phyloP scores from a whole-genome alignment of 352 stramenopile genomes.

The Globisporangium alternatum region DNA sequence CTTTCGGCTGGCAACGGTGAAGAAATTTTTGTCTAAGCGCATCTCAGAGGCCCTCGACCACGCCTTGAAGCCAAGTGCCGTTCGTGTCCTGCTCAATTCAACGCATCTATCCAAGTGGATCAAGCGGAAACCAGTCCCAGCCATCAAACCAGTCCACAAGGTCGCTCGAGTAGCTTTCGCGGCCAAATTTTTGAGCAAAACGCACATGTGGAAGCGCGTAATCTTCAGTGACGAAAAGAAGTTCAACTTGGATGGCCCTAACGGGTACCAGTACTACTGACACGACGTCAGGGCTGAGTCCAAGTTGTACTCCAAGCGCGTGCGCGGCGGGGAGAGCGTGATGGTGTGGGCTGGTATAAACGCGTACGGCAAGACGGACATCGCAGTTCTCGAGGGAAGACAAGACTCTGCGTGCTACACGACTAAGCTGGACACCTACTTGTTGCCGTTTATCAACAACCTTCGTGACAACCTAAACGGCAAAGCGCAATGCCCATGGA shows the following conservation, averaged over 20 bases:
- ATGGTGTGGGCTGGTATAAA: background rate
- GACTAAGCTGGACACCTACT: background rate
- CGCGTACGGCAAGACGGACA: background rate
- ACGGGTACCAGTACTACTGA: background rate
- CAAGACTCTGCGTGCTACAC: background rate
- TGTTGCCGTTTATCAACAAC: background rate
- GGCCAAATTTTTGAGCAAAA: slow-evolving; percentile 1
- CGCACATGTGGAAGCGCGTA: background rate
- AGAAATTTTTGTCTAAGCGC: no score
- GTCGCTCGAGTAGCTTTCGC: background rate
- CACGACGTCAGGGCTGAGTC: background rate
- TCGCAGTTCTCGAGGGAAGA: background rate
- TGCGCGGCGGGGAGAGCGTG: background rate
- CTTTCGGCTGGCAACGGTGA: no score
- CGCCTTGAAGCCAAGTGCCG: background rate
- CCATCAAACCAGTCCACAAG: background rate
- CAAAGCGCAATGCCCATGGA: no score
- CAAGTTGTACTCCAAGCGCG: background rate
- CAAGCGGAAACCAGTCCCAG: background rate
- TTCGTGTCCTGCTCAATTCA: background rate
- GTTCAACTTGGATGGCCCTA: background rate
- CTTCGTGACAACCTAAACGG: background rate
- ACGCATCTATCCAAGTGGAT: no score
- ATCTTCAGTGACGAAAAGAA: background rate
- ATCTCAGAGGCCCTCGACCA: background rate